phyloP scores from a whole-genome alignment of 139 green algal genomes.

The Chlorella sp. region DNA sequence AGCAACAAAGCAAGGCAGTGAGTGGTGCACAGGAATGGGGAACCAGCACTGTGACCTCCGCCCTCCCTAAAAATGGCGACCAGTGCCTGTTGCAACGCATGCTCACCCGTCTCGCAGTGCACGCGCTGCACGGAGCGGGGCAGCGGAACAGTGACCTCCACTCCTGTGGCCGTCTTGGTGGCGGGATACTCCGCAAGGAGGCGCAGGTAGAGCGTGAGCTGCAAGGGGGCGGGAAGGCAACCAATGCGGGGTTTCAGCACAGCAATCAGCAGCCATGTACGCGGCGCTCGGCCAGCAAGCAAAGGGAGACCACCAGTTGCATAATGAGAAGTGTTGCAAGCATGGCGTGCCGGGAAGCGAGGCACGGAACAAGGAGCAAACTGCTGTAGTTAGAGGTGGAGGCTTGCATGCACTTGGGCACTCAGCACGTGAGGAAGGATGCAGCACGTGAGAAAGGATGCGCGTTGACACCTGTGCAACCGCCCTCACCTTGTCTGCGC shows the following conservation, averaged over 20 bases:
- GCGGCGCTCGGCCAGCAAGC: not conserved
- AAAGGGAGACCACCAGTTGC: not conserved
- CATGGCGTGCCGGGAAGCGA: too few relatives aligned
- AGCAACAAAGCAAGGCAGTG: not conserved
- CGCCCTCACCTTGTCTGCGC: not conserved
- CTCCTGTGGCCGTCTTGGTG: constrained; percentile 64
- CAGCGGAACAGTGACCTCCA: constrained; percentile 81
- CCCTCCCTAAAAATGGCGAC: too few relatives aligned
- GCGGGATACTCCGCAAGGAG: constrained; percentile 52
- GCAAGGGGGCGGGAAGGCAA: not conserved
- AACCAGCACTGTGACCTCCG: not conserved
- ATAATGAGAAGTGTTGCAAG: not conserved
- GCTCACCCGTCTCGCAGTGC: constrained; percentile 64
- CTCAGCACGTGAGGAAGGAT: too few relatives aligned
- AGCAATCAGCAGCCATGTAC: not conserved
- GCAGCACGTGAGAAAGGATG: too few relatives aligned
- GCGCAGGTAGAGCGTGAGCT: constrained; percentile 19
- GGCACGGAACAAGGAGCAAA: too few relatives aligned
- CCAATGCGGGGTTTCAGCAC: not conserved
- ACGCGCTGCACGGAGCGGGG: constrained; percentile 67
- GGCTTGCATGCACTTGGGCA: too few relatives aligned
- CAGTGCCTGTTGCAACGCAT: too few relatives aligned
- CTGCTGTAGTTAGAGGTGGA: too few relatives aligned
- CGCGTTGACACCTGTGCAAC: too few relatives aligned
- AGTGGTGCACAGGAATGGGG: not conserved